A percentile compares a stretch with the other conserved stretches of the same genome.
These are phyloP conservation scores for Otatea glauca DNA, from an alignment of 176 grass and related monocot species.

Conservation along the genomic window DNA sequence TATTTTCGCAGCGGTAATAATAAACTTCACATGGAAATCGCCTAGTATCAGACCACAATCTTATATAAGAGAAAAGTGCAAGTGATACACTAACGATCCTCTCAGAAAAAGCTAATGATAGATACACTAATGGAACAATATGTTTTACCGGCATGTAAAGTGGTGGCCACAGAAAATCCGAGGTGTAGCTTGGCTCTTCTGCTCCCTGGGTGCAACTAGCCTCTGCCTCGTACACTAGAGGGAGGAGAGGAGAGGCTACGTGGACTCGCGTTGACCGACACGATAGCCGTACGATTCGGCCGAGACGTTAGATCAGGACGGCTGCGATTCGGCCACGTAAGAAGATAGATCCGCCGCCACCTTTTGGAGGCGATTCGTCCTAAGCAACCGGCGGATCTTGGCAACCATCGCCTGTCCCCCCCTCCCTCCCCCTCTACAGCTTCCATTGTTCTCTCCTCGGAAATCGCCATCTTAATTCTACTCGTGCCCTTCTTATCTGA, in stretches of 20 bases:
- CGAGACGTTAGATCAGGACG: fast-evolving
- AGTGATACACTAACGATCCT: not conserved
- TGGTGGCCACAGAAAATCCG: slow-evolving; percentile 3
- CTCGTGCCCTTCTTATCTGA: too few relatives aligned
- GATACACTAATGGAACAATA: too few relatives aligned
- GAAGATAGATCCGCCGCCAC: too few relatives aligned
- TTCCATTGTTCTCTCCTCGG: not conserved
- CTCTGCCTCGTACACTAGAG: not conserved
- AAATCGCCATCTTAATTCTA: too few relatives aligned
- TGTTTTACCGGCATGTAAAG: not conserved
- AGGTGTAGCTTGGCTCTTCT: too few relatives aligned
- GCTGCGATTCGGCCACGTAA: not conserved
- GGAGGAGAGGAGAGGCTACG: not conserved
- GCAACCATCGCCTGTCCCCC: not conserved
- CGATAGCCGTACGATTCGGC: not conserved
- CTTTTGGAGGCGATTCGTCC: not conserved
- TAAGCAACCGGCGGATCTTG: not conserved
- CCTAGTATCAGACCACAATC: not conserved
- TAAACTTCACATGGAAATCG: not conserved
- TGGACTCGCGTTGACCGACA: slow-evolving; percentile 14
- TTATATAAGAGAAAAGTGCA: not conserved
- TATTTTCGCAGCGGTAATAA: not conserved
- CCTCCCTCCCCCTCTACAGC: not conserved
- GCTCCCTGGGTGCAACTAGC: not conserved
- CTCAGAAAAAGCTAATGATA: not conserved